Evolutionary conservation across 2,329 filamentous ascomycete species (phyloP).

Genomic region (Hymenoscyphus infarciens): DNA sequence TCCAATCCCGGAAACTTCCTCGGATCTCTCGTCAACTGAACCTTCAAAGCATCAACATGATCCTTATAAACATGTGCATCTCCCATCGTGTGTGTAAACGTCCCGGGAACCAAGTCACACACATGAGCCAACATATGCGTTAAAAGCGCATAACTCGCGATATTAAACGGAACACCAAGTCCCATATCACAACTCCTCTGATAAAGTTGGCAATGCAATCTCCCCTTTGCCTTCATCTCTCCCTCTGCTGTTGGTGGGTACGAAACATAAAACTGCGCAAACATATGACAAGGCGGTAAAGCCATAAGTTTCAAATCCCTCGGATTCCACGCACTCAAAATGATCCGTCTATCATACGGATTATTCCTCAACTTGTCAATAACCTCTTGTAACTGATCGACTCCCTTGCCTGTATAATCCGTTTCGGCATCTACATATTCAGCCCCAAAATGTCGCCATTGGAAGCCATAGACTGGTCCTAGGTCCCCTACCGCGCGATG

Average conservation of each 20-base stretch:
- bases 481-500: constrained; percentile 86
- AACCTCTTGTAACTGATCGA: constrained; percentile 91
- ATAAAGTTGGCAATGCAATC: constrained; percentile 84
- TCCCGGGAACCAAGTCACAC: constrained; percentile 79
- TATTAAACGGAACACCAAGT: constrained; percentile 92
- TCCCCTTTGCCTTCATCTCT: constrained; percentile 47
- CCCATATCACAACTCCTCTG: constrained; percentile 97
- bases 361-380: constrained; percentile 77
- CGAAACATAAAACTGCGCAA: constrained; percentile 74
- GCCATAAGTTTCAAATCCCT: constrained; percentile 84
- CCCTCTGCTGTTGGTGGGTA: constrained; percentile 27
- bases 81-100: constrained; percentile 91
- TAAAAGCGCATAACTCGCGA: constrained; percentile 87
- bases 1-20: constrained; percentile 74
- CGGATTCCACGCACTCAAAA: constrained; percentile 93
- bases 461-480: constrained; percentile 95
- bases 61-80: constrained; percentile 97
- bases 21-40: constrained; percentile 78
- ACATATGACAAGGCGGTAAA: constrained; percentile 93
- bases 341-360: constrained; percentile 86
- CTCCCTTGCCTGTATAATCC: constrained; percentile 83
- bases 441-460: constrained; percentile 97
- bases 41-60: constrained; percentile 81
- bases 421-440: constrained; percentile 74
- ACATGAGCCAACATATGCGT: constrained; percentile 94